Base-by-base conservation (phyloP, 139 green algal species). In the Chlamydomonas eustigma region DNA sequence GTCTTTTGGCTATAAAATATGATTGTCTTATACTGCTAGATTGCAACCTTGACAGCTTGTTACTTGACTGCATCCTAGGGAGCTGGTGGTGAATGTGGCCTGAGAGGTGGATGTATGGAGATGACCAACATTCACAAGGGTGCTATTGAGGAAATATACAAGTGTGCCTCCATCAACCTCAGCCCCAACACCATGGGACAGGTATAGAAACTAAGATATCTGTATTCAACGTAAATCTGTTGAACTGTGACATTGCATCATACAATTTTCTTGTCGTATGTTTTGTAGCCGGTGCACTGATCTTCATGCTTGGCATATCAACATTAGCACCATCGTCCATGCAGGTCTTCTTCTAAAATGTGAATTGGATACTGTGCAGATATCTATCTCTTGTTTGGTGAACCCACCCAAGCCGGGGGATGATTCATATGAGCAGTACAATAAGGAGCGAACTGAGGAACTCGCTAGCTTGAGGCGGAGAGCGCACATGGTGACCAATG, bases 31-130 rank as follows among this genome's bases (percentile, higher is more conserved):
- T n/a, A n/a, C n/a, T n/a, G n/a, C n/a, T n/a, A n/a, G n/a, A n/a
- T n/a, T n/a, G n/a, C n/a, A n/a, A n/a, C n/a, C n/a, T n/a, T n/a
- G n/a, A n/a, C n/a, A n/a, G n/a, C n/a, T n/a, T n/a, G n/a, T n/a
- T n/a, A n/a, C n/a, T n/a, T n/a, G n/a, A n/a, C n/a, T n/a, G n/a
- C 44, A 58, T 37, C 22, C 6, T 34, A 73, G 65, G 65, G 65
- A 39, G 39, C 65, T 73, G 37, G 4, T 63, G 68, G 68, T 63
- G 68, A 75, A 84, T 96, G 91, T 74, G 91, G 91, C 3, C 82
- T 91, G 74, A 79, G 91, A 12, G 91, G 90, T 64, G 90, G 92
- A 4, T 97, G 94, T 81, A 82, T 96, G n/a, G 92, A 97, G 84
- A 82, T 94, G 83, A 89, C 51, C 73, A 96, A 96, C 84, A 90